These are phyloP conservation scores for Zymoseptoria passerinii DNA, from an alignment of 2,329 filamentous ascomycete genomes.

Conservation along the genomic window DNA sequence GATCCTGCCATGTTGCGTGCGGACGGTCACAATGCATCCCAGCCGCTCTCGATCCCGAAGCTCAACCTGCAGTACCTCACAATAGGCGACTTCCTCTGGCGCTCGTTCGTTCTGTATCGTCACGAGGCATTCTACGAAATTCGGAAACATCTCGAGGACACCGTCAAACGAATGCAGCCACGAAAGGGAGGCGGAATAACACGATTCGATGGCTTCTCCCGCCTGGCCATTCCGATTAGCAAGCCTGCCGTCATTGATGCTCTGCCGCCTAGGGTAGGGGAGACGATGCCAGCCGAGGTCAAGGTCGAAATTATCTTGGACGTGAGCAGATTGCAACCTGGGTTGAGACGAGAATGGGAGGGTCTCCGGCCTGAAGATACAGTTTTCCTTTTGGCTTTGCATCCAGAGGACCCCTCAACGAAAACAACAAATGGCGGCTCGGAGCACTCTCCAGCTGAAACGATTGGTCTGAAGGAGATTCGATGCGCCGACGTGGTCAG, in stretches of 20 bases:
- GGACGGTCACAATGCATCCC: constrained; percentile 78
- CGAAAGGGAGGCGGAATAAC: constrained; percentile 54
- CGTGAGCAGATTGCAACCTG: constrained; percentile 66
- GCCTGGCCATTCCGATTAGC: constrained; percentile 80
- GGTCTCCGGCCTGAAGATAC: constrained; percentile 77
- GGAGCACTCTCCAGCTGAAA: constrained; percentile 45
- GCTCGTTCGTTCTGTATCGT: constrained; percentile 79
- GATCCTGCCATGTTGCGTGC: constrained; percentile 70
- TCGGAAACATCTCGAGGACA: constrained; percentile 78
- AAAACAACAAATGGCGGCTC: constrained; percentile 47
- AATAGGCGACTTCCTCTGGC: constrained; percentile 93
- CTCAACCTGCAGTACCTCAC: constrained; percentile 93
- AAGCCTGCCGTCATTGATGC: constrained; percentile 84
- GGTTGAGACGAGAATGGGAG: constrained; percentile 81
- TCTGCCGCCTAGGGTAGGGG: constrained; percentile 72
- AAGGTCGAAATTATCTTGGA: constrained; percentile 81
- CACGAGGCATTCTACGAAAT: constrained; percentile 92
- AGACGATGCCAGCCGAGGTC: constrained; percentile 70
- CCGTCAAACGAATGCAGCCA: constrained; percentile 70
- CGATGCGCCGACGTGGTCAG: constrained; percentile 80
- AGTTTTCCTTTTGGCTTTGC: constrained; percentile 74
- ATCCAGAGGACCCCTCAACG: constrained; percentile 48
- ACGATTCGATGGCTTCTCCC: constrained; percentile 74
- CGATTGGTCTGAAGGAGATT: constrained; percentile 60
- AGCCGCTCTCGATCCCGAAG: constrained; percentile 84